These are phyloP conservation scores for Aspergillus novofumigatus DNA, from an alignment of 2,329 filamentous ascomycete genomes.

Conservation along the genomic window DNA sequence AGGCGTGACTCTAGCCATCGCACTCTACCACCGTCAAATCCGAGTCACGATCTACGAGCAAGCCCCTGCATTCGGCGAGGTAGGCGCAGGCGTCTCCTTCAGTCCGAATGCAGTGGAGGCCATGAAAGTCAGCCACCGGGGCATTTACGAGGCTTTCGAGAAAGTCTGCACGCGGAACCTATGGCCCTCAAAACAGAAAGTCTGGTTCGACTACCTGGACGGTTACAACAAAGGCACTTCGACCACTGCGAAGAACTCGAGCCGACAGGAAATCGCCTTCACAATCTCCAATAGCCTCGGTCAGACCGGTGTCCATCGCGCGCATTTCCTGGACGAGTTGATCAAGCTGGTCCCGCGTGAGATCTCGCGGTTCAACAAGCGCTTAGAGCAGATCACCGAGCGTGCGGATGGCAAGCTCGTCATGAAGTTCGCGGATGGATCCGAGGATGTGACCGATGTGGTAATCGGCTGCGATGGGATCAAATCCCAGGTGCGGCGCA, in stretches of 20 bases:
- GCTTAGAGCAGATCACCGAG: conserved; percentile 17
- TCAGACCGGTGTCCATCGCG: conserved; percentile 26
- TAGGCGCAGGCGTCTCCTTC: conserved; percentile 38
- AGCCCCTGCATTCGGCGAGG: conserved; percentile 34
- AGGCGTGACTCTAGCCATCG: conserved; percentile 35
- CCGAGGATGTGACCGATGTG: conserved; percentile 37
- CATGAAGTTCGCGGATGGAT: conserved; percentile 44
- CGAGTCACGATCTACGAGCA: conserved; percentile 36
- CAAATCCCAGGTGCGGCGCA: conserved; percentile 44
- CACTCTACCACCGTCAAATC: conserved; percentile 29
- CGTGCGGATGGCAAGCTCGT: conserved; percentile 24
- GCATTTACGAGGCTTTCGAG: conserved; percentile 30
- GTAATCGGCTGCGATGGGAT: conserved; percentile 49
- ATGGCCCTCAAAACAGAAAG: conserved; percentile 28
- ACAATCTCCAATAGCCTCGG: conserved; percentile 21
- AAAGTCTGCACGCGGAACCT: conserved; percentile 29
- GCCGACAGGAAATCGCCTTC: conserved; percentile 18
- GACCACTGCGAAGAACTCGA: conserved; percentile 2
- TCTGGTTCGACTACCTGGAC: conserved; percentile 22
- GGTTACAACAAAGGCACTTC: conserved; percentile 10
- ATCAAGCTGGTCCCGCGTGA: conserved; percentile 28
- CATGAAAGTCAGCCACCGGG: conserved; percentile 21
- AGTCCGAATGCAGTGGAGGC: conserved; percentile 32
- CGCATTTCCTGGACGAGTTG: conserved; percentile 33
- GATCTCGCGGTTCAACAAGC: conserved; percentile 25